Conservation (phyloP, 2,329 filamentous ascomycete species). For the Claviceps citrina region DNA sequence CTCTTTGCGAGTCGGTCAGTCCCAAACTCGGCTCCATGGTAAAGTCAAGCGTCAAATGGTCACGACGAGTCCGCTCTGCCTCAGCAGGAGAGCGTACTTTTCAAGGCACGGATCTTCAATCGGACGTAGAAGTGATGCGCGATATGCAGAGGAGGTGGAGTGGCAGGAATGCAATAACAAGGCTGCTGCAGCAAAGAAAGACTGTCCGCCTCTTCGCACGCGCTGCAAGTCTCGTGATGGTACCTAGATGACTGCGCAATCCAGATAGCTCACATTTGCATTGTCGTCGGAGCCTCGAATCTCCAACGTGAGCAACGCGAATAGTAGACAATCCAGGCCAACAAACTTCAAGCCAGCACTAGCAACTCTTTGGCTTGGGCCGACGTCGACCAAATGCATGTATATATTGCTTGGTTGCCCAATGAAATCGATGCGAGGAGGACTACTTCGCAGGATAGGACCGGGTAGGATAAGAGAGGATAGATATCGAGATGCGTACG, state of each 20-base stretch:
- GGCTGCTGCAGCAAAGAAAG: too few species aligned
- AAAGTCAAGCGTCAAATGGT: not conserved
- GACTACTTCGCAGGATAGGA: not conserved
- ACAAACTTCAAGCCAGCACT: not conserved
- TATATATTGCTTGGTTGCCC: too few species aligned
- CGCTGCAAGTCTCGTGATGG: too few species aligned
- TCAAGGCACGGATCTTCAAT: not conserved
- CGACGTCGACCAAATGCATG: not conserved
- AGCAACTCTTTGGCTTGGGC: not conserved
- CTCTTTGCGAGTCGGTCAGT: slow-evolving; percentile 19
- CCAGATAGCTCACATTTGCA: not conserved
- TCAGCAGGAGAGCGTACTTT: not conserved
- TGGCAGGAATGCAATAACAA: not conserved
- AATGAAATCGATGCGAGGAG: too few species aligned
- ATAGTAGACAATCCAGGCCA: not conserved
- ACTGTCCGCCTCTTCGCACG: too few species aligned
- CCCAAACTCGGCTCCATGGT: slow-evolving; percentile 16
- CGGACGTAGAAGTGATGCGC: not conserved
- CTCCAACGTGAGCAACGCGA: not conserved
- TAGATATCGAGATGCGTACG: not conserved
- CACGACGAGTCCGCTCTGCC: not conserved
- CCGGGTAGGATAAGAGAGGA: too few species aligned
- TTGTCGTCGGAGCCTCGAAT: not conserved
- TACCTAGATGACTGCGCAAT: not conserved
- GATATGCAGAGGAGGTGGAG: not conserved